These are phyloP conservation scores for Senna tora DNA, from an alignment of 306 rosid genomes.

Conservation along the genomic window DNA sequence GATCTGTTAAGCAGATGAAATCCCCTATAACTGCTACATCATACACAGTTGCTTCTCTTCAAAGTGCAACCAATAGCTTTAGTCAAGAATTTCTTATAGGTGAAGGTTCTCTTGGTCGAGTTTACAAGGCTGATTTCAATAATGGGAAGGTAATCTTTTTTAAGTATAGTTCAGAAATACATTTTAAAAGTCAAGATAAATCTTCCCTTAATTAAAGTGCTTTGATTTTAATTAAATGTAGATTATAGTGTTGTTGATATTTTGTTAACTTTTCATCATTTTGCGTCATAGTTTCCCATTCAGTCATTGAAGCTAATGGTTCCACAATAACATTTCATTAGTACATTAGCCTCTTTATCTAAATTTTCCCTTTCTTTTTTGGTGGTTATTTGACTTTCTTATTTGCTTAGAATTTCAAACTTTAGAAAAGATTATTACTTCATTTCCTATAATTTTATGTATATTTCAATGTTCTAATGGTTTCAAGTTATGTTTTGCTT, in stretches of 20 bases:
- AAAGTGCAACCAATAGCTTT: conserved; percentile 94
- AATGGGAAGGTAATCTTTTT: conserved; percentile 81
- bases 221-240: neutral
- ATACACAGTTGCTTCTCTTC: conserved; percentile 87
- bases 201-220: neutral
- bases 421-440: neutral
- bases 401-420: conserved; percentile 10
- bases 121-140: conserved; percentile 85
- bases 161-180: neutral
- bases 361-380: neutral
- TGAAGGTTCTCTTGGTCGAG: conserved; percentile 99
- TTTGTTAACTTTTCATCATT: conserved; percentile 4
- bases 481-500: conserved; percentile 23
- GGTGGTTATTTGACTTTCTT: neutral
- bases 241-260: neutral
- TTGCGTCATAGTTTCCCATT: neutral
- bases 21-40: conserved; percentile 94
- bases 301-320: neutral
- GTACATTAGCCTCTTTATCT: neutral
- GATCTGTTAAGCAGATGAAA: conserved; percentile 75
- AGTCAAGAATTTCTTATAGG: conserved; percentile 91
- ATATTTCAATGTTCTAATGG: conserved; percentile 20
- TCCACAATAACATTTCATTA: neutral
- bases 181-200: neutral
- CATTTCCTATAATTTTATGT: neutral